Base-by-base conservation (phyloP, 2,329 filamentous ascomycete genomes). In the Rugonectria rugulosa region DNA sequence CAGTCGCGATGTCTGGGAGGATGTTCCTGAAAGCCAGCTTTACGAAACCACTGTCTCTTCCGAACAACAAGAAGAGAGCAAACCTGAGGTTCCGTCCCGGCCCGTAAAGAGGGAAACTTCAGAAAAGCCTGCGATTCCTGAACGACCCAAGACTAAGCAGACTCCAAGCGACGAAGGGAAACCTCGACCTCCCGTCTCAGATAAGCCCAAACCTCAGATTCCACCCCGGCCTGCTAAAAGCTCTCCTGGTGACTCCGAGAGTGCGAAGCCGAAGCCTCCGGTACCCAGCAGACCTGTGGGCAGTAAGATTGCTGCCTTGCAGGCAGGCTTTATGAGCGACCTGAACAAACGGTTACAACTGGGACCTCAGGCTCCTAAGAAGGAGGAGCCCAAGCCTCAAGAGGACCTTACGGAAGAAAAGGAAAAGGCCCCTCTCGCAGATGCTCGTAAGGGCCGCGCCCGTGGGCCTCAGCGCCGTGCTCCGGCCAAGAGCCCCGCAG, bases 1-100 rank as follows among this genome's bases (percentile, higher is more conserved):
- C 0, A 97, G 93, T 71, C 87, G 87, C 50, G 94, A 98, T 74
- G 87, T 97, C 36, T 97, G 94, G 94, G 94, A 98, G 76, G 94
- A 98, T 72, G 88, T 85, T 0, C 94, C 94, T 2, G 92, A 96
- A 66, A 94, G 91, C 67, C 83, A 90, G 53, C 83, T 89, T 60
- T 82, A 96, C 17, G 87, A 92, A 67, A 90, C 93, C 0, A 93
- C 89, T 1, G 87, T 96, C 68, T 73, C 62, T 61, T 73, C 63
- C 58, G 65, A 72, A 10, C 67, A 64, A 6, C 55, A 68, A 45
- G 67, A 71, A 11, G 66, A 70, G 53, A 59, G 40, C 43, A 70
- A 69, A 47, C 68, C 71, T 9, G 63, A 68, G 6, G 60, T 73
- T 6, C 73, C 72, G 9, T 51, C 59, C 15, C 69, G 66, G 63